These are phyloP conservation scores for Aspergillus eucalypticola DNA, from an alignment of 2,329 filamentous ascomycete genomes.

Conservation along the genomic window DNA sequence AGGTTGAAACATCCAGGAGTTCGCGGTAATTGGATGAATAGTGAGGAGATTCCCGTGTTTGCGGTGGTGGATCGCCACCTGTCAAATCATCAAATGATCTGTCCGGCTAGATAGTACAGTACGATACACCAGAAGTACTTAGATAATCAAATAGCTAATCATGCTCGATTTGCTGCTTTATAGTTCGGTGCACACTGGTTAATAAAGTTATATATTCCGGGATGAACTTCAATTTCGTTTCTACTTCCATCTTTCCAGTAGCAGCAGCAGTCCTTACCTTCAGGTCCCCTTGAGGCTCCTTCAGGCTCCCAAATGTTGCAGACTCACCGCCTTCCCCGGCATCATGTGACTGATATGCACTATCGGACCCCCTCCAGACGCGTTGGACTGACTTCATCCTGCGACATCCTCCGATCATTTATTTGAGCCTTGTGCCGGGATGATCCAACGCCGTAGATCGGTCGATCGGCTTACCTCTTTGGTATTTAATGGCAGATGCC, in stretches of 20 bases:
- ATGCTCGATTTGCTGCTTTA: background rate
- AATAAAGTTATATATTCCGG: no score
- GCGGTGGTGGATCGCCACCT: background rate
- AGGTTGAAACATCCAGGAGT: background rate
- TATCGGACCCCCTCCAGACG: conserved; percentile 1
- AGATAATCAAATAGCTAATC: background rate
- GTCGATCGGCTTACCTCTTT: background rate
- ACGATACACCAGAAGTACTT: background rate
- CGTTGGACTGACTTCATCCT: background rate
- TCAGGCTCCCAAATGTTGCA: background rate
- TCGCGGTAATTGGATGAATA: background rate
- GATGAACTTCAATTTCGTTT: no score
- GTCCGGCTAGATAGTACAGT: background rate
- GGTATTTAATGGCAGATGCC: background rate
- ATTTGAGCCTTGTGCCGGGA: background rate
- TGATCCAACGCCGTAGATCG: background rate
- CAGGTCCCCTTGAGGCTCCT: no score
- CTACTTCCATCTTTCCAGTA: no score
- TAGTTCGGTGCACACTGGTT: no score
- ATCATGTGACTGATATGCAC: conserved; percentile 9
- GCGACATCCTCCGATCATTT: conserved; percentile 4
- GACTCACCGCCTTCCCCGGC: conserved; percentile 10
- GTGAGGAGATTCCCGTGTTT: background rate
- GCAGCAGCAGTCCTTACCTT: no score
- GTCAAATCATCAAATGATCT: background rate